phyloP scores from a whole-genome alignment of 305 asterid genomes.

The Fraxinus dipetala region DNA sequence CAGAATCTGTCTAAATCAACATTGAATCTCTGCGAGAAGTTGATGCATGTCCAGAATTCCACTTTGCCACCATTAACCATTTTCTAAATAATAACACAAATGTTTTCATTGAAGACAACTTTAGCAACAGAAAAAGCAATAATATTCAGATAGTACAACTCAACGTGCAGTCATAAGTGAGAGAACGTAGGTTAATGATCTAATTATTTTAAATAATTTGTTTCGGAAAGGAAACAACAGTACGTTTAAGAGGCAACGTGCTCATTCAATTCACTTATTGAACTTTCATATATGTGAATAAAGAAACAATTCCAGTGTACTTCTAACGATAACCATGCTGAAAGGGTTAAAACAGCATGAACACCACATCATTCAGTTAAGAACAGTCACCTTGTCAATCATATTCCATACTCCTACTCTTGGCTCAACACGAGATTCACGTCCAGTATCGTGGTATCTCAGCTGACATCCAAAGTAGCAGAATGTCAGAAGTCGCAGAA shows the following conservation, averaged over 20 bases:
- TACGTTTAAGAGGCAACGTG: neutral
- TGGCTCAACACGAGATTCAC: constrained; percentile 40
- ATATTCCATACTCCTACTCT: constrained; percentile 79
- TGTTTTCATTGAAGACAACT: neutral
- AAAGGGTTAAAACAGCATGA: neutral
- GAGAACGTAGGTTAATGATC: neutral
- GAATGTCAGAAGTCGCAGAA: neutral
- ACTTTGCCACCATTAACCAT: constrained; percentile 61
- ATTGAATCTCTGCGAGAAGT: constrained; percentile 34
- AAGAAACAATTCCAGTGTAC: neutral
- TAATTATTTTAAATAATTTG: neutral
- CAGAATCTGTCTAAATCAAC: constrained; percentile 30
- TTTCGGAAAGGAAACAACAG: neutral
- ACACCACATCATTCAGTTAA: neutral
- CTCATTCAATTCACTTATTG: neutral
- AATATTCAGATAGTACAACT: neutral
- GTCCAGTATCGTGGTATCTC: constrained; percentile 55
- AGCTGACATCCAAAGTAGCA: constrained; percentile 38
- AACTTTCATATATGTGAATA: neutral
- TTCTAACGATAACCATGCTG: neutral
- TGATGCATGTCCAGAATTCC: constrained; percentile 56
- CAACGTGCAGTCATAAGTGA: constrained; percentile 15
- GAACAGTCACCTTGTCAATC: constrained; percentile 58
- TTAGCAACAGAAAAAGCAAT: neutral
- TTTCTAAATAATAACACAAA: constrained; percentile 35